Base-by-base conservation (phyloP, 805 yeast genomes). In the Nakazawaea ambrosiae region DNA sequence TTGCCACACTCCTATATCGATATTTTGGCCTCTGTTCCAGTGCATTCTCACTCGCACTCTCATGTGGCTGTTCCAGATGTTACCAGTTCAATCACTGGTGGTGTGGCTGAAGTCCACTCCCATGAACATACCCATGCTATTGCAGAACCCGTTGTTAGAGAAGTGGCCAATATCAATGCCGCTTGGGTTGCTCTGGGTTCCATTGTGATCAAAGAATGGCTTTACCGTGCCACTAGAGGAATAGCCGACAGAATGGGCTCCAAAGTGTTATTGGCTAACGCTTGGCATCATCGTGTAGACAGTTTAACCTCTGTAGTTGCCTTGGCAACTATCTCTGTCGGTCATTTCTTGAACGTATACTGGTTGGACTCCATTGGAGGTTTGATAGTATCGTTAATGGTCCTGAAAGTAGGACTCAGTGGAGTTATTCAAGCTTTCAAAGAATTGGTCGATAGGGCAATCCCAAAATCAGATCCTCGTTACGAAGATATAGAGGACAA, bases 241-340 rank as follows among this genome's bases (percentile, higher is more conserved):
- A 77, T 92, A 17, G 98, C 97, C 1, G 66, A 68, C 34, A 65
- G 72, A 43, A 73, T 86, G 20, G 83, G 85, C 53, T 87, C 96
- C 1, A 86, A 87, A 45, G 97, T 92, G 3, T 68, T 92, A 33
- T 78, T 86, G 34, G 98, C 98, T 4, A 92, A 92, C 54, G 98
- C 98, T 3, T 92, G 98, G 97, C 98, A 92, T 57, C 98, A 92
- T 55, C 71, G 98, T 45, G 92, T 90, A 9, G 98, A 92, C 54
- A 82, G 95, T 1, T 57, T 92, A 49, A 94, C 97, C 1, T 86
- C 97, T 0, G 68, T 82, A 17, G 97, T 90, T 6, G 97, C 97
- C 0, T 70, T 90, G 16, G 72, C 78, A 4, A 88, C 97, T 1
- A 92, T 92, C 36, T 73, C 94, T 0, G 79, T 89, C 2, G 95